Evolutionary conservation across 2,329 filamentous ascomycete genomes (phyloP), one percentile per base, ranked within the genome.

Genomic region (Sarocladium brachiariae): DNA sequence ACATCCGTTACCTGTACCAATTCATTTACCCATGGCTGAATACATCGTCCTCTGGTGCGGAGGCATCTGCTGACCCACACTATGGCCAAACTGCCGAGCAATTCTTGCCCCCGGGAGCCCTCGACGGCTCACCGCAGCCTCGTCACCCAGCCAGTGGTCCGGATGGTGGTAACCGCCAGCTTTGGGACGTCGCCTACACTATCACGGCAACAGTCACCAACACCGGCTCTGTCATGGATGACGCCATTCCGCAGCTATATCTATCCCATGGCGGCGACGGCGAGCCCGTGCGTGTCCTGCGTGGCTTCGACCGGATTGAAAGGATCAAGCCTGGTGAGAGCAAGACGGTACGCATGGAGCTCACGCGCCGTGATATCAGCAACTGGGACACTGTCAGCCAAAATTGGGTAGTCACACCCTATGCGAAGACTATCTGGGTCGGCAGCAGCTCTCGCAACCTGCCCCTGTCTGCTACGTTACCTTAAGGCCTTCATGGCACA

Each of bases 361-460:
- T 96, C 51, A 90, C 83, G 5, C 78, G 91, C 34, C 82, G 89
- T 51, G 92, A 96, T 62, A 58, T 96, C 51, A 89, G 85, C 64
- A 93, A 90, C 71, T 96, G 92, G 91, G 88, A 96, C 58, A 72
- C 79, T 1, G 74, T 63, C 1, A 65, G 70, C n/a, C 91, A 96
- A 74, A 84, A 96, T 72, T 97, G 92, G 91, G 78, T 89, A 41
- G 59, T 81, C n/a, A 73, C 69, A 8, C 58, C 68, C 16, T 60
- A 67, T 43, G 61, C 71, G 51, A 82, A 82, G 72, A 79, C 64
- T 50, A 72, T 78, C 11, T 78, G 64, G 54, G 75, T 82, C 7
- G 78, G 78, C 2, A 68, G 72, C 56, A 80, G 75, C 59, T 81
- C 77, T 51, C 68, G 78, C 47, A 72, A 81, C 58, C 61, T 82